Base-by-base conservation (phyloP, 371 early-diverging fungal species). In the Circinella umbellata region DNA sequence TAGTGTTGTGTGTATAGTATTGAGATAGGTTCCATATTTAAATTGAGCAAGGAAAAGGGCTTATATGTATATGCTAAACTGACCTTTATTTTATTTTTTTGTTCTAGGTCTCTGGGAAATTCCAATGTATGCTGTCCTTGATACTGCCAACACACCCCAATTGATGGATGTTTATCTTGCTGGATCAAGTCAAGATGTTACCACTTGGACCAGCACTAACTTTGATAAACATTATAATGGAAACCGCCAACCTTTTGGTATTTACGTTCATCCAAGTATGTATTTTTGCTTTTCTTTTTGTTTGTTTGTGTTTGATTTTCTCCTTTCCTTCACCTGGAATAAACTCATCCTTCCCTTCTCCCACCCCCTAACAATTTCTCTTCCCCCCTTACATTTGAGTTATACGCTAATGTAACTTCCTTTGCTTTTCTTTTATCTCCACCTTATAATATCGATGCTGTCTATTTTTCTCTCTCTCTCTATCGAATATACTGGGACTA, bases 111-210 rank as follows among this genome's bases (percentile, higher is more conserved):
- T 92, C 55, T 93, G 92, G 91, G 91, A 93, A 78, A 78, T 93
- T 35, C 93, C 92, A 20, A 88, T 92, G 90, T 81, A 83, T 53
- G 80, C 83, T 57, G 82, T 85, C 11, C 53, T 77, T 34, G 85
- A 80, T 63, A 78, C 86, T 49, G 75, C 78, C 17, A 75, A 69
- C 38, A 72, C 71, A 4, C 72, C 83, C 4, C 89, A 90, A 69
- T 76, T 88, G 68, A 93, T 93, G 93, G 93, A 93, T 72, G 87
- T 88, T 4, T 89, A 88, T 60, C 78, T 91, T 66, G 85, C 85
- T 51, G 86, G 84, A n/a, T 71, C 75, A 36, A 80, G 86, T 9
- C 68, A 78, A 0, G 73, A 76, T 64, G 88, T 90, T 38, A 74
- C 79, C 15, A 53, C 72, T n/a, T 86, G 86, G 86, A 84, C 89